Base-by-base conservation (phyloP, 2,329 filamentous ascomycete species). In the Ophiocordyceps australis region DNA sequence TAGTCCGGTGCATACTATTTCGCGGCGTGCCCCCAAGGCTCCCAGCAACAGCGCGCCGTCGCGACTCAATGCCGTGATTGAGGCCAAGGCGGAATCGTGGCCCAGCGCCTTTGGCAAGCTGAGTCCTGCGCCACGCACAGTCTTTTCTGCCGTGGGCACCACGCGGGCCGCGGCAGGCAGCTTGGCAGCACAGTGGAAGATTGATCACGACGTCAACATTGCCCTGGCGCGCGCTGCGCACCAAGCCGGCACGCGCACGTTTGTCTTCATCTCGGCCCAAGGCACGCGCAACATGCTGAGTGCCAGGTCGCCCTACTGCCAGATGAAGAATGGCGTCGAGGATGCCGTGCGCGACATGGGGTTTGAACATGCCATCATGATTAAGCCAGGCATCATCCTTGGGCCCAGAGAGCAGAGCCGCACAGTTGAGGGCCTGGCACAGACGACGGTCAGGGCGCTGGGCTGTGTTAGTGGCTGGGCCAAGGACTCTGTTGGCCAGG, bases 251-350 rank as follows among this genome's bases (percentile, higher is more conserved):
- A 65, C 69, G 9, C 69, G 69, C 36, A 75, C 74, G 3, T 91
- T 77, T 42, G 73, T 94, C 14, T 72, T 91, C 35, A 62, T 92
- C 29, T 83, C 76, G 1, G 60, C 63, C 14, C 54, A 40, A 1
- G 62, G 63, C 29, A 62, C 54, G 2, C 49, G 57, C 13, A 43
- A 54, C 10, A 15, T 60, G 20, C 17, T 54, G 17, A 25, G 36
- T 22, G 24, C 50, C 49, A 26, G 58, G 55, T n/a, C 66, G 45
- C 52, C 58, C 41, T 51, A 62, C 51, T 33, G 68, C 54, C 35
- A 57, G 47, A 89, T 94, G 80, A 94, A 94, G 59, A 72, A 69
- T 14, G 79, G 89, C 38, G 69, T 93, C 21, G 86, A 95, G 47
- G 76, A 91, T 18, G 59, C 70, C 11, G 64, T 93, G 31, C 66